These are phyloP conservation scores for Triticum monococcum DNA, from an alignment of 176 grass and related monocot species.

Conservation along the genomic window DNA sequence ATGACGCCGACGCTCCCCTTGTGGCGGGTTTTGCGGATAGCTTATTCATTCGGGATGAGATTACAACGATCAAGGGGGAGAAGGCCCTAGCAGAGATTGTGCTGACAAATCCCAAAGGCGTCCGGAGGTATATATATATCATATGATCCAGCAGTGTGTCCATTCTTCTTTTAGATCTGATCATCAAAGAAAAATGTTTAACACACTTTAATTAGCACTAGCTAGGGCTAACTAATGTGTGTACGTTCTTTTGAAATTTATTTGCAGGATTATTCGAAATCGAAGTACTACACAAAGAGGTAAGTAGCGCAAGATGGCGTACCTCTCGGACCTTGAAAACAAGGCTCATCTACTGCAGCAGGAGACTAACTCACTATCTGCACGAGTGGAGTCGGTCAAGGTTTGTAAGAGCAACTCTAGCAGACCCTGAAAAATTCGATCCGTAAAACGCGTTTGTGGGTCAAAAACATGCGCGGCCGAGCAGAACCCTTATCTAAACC, in stretches of 20 bases:
- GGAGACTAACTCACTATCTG: too few species aligned
- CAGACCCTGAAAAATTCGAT: too few species aligned
- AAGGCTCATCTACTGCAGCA: constrained; percentile 1
- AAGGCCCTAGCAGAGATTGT: neutral
- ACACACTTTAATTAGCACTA: too few species aligned
- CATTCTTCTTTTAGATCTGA: too few species aligned
- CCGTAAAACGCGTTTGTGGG: too few species aligned
- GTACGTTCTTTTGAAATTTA: neutral
- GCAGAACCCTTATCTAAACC: too few species aligned
- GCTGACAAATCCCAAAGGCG: constrained; percentile 45
- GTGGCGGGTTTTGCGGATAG: neutral
- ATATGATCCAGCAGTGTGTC: neutral
- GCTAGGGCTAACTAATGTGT: too few species aligned
- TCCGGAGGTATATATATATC: constrained; percentile 40
- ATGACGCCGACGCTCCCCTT: neutral
- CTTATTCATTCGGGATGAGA: neutral
- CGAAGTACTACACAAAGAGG: too few species aligned
- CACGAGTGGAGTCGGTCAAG: too few species aligned
- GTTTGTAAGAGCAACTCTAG: too few species aligned
- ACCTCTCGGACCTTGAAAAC: constrained; percentile 26
- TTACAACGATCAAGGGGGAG: neutral
- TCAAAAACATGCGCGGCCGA: too few species aligned
- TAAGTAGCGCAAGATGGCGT: constrained; percentile 27
- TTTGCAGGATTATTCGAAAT: constrained; percentile 24
- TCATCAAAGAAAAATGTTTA: too few species aligned